Percentiles rank a stretch among this genome's conserved stretches.
These are phyloP conservation scores for Fusarium multiceps DNA, from an alignment of 2,329 filamentous ascomycete species.

Conservation along the genomic window DNA sequence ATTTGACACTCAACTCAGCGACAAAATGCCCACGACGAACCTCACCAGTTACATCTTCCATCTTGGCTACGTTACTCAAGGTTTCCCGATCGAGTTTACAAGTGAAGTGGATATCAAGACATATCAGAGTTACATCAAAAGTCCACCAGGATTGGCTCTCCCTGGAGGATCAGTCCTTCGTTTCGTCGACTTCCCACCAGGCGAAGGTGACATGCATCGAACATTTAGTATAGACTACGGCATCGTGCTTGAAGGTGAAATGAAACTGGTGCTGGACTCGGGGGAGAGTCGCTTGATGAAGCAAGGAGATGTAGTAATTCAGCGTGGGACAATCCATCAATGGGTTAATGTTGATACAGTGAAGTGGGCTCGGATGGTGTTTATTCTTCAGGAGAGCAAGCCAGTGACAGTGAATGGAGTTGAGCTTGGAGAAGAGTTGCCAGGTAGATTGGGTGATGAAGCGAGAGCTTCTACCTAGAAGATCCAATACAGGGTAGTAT, in stretches of 20 bases:
- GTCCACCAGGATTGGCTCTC: constrained; percentile 43
- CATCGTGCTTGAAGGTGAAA: constrained; percentile 64
- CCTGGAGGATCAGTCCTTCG: constrained; percentile 57
- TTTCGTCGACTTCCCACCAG: constrained; percentile 61
- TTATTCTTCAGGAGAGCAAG: constrained; percentile 50
- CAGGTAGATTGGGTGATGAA: not conserved
- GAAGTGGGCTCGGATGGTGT: constrained; percentile 59
- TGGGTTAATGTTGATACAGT: constrained; percentile 61
- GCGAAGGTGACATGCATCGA: constrained; percentile 52
- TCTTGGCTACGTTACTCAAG: constrained; percentile 35
- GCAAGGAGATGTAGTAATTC: constrained; percentile 65
- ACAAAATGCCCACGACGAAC: constrained; percentile 18
- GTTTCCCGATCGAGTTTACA: constrained; percentile 20
- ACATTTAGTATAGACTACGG: constrained; percentile 68
- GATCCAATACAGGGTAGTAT: not conserved
- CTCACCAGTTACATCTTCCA: constrained; percentile 33
- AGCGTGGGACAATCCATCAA: constrained; percentile 66
- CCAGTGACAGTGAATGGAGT: constrained; percentile 21
- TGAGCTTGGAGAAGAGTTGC: constrained; percentile 21
- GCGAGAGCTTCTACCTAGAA: not conserved
- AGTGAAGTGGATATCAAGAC: constrained; percentile 25
- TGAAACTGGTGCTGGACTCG: constrained; percentile 63
- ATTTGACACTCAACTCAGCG: constrained; percentile 30
- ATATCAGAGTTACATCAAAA: constrained; percentile 23
- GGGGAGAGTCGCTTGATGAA: constrained; percentile 56